Base-by-base conservation (phyloP, 257 asterid genomes). In the Sherardia arvensis region DNA sequence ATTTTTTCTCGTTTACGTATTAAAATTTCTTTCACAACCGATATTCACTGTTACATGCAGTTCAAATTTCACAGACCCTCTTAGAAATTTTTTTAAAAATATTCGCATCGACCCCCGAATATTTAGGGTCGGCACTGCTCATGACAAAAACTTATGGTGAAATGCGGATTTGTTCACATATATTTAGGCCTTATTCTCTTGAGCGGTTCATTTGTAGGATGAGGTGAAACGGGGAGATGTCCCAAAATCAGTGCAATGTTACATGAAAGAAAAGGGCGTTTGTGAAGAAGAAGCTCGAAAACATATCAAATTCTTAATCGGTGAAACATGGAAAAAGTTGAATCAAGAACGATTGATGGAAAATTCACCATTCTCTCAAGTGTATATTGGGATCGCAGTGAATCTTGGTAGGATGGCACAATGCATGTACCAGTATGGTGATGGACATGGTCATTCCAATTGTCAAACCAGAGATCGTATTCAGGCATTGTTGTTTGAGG, bases 401-500 rank as follows among this genome's bases (percentile, higher is more conserved):
- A 61, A 70, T 45, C 4, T 65, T 56, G 69, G 30, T 3, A 61
- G 73, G 40, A 48, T 53, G 54, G 66, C 66, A 30, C 79, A 69
- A 1, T 61, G 66, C 38, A 25, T 74, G 10, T 74, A 74, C 34
- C 43, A 74, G 53, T 22, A 65, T 55, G 76, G 79, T 32, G 79
- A 74, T 27, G 79, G 76, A 0, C 66, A 65, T 57, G 75, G 79
- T 11, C 59, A 28, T 65, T 53, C 55, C 11, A 58, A 69, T 28
- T 30, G 29, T 23, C 18, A 53, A 0, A 48, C 62, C 0, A 28
- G 17, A 2, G 54, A 59, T 28, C 61, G 68, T 12, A 69, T 65
- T 54, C 38, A 7, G 15, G n/a, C 66, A 17, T 21, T 74, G 4
- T 29, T 69, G 4, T 65, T 74, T 23, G 62, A 69, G 17, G 62